Evolutionary conservation across 2,329 filamentous ascomycete species (phyloP).

Genomic region (Polytolypa hystricis): DNA sequence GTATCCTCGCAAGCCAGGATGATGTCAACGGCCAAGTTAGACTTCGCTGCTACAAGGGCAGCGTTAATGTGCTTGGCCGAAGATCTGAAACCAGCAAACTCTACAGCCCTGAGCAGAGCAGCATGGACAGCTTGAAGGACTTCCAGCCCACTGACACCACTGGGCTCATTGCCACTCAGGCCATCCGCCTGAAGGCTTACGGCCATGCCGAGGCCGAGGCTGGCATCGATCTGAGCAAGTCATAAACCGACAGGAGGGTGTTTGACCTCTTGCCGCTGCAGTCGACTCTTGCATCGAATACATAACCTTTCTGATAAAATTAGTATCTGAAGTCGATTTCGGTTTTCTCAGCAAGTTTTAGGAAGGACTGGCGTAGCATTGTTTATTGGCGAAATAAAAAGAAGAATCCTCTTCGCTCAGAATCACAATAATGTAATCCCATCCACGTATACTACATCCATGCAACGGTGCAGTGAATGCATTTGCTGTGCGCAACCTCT

Average conservation of each 20-base stretch:
- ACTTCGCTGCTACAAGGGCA: constrained; percentile 52
- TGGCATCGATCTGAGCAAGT: constrained; percentile 10
- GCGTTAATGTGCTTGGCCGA: constrained; percentile 19
- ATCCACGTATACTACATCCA: too few species aligned
- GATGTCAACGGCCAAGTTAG: constrained; percentile 48
- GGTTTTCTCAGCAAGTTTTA: too few species aligned
- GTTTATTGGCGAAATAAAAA: too few species aligned
- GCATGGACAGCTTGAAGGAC: constrained; percentile 56
- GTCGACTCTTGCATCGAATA: too few species aligned
- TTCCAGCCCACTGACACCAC: constrained; percentile 52
- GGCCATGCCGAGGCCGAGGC: constrained; percentile 10
- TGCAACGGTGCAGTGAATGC: too few species aligned
- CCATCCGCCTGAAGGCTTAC: constrained; percentile 17
- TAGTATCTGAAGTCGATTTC: too few species aligned
- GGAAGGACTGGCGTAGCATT: too few species aligned
- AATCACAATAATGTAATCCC: too few species aligned
- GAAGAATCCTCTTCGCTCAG: too few species aligned
- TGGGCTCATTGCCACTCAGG: constrained; percentile 39
- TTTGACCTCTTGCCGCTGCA: background rate
- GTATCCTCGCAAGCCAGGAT: constrained; percentile 48
- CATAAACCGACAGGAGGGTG: constrained; percentile 4
- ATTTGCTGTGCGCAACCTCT: too few species aligned
- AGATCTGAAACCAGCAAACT: constrained; percentile 46
- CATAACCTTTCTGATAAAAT: too few species aligned
- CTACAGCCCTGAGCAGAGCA: constrained; percentile 49